These are phyloP conservation scores for Cardamine chenopodiifolia DNA, from an alignment of 345 rosid species.

Conservation along the genomic window DNA sequence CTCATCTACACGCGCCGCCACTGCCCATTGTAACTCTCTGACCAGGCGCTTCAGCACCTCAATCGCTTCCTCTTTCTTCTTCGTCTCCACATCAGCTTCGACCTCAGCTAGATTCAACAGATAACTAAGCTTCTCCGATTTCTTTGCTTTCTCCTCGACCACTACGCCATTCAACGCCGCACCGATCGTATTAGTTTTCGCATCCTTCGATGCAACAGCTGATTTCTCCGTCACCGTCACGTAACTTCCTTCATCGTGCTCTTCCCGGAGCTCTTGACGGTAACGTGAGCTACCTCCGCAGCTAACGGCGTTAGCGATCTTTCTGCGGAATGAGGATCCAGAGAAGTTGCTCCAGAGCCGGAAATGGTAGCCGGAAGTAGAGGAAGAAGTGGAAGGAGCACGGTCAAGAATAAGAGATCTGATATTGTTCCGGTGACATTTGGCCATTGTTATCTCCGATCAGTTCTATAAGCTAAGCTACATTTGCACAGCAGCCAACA, in stretches of 20 bases:
- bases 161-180: slow-evolving; percentile 37
- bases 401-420: slow-evolving; percentile 71
- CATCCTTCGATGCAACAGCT: slow-evolving; percentile 33
- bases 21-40: slow-evolving; percentile 52
- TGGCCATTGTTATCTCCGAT: slow-evolving; percentile 58
- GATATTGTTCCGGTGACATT: slow-evolving; percentile 67
- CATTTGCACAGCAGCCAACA: slow-evolving; percentile 12
- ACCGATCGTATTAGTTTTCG: slow-evolving; percentile 39
- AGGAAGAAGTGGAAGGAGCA: slow-evolving; percentile 46
- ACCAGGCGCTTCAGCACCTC: slow-evolving; percentile 70
- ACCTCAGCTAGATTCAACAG: slow-evolving; percentile 75
- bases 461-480: slow-evolving; percentile 17
- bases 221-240: slow-evolving; percentile 41
- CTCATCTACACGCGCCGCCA: slow-evolving; percentile 45
- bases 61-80: slow-evolving; percentile 69
- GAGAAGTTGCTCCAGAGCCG: slow-evolving; percentile 69
- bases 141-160: slow-evolving; percentile 41
- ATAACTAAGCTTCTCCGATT: slow-evolving; percentile 83
- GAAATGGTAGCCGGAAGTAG: slow-evolving; percentile 43
- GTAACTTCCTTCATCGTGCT: slow-evolving; percentile 34
- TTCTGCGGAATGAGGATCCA: slow-evolving; percentile 66
- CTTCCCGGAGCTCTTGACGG: slow-evolving; percentile 49
- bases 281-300: slow-evolving; percentile 76
- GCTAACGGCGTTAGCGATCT: slow-evolving; percentile 67
- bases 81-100: slow-evolving; percentile 66